Evolutionary conservation across 208 protist genomes (phyloP).

Genomic region (Porcisia hertigi): DNA sequence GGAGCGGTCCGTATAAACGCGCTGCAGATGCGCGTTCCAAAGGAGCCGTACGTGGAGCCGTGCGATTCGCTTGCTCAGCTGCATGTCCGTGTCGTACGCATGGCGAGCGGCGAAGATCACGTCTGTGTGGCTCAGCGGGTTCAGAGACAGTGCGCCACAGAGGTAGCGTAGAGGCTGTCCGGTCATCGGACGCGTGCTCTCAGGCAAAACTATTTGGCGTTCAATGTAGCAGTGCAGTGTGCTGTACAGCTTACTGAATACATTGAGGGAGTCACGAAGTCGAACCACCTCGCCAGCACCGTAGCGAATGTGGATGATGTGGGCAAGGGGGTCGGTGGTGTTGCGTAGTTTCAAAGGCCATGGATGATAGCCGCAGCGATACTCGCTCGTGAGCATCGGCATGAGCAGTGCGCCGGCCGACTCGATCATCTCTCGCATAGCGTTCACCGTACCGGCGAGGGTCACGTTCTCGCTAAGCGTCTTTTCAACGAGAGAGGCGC

Average conservation of each 20-base stretch:
- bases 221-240: constrained; percentile 64
- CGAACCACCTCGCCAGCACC: constrained; percentile 57
- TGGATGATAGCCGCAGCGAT: constrained; percentile 84
- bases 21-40: constrained; percentile 73
- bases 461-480: constrained; percentile 62
- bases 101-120: constrained; percentile 64
- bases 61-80: constrained; percentile 52
- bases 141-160: constrained; percentile 62
- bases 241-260: constrained; percentile 70
- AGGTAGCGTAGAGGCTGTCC: constrained; percentile 53
- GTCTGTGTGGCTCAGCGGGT: constrained; percentile 54
- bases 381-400: constrained; percentile 84
- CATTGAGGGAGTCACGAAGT: constrained; percentile 65
- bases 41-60: constrained; percentile 52
- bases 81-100: constrained; percentile 56
- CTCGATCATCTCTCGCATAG: constrained; percentile 61
- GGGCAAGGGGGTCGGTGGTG: constrained; percentile 72
- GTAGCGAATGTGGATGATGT: constrained; percentile 71
- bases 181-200: constrained; percentile 46
- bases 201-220: constrained; percentile 39
- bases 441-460: constrained; percentile 54
- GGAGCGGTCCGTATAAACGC: constrained; percentile 62
- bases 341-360: constrained; percentile 89
- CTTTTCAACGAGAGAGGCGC: constrained; percentile 53
- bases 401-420: constrained; percentile 62